Conservation (phyloP, 345 rosid genomes). For the Abelmoschus esculentus region DNA sequence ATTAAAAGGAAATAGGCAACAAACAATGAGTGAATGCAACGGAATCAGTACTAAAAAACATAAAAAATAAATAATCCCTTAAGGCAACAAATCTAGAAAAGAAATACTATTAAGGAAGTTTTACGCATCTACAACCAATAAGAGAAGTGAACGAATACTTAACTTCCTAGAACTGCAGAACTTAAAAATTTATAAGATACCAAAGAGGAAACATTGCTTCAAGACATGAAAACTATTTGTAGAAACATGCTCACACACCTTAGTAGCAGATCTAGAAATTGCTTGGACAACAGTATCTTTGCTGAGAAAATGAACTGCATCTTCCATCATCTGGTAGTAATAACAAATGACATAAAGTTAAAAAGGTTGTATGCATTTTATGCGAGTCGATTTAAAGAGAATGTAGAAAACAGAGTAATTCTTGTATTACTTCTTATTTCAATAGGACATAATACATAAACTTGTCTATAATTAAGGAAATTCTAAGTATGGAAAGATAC, state of each 20-base stretch:
- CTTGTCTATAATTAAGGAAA: no score
- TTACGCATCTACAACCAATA: not conserved
- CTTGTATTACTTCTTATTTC: no score
- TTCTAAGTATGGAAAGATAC: no score
- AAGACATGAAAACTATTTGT: not conserved
- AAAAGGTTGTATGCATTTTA: conserved; percentile 1
- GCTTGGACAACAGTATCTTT: conserved; percentile 97
- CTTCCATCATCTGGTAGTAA: conserved; percentile 87
- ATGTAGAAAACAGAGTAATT: no score
- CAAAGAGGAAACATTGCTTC: not conserved
- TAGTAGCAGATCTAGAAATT: conserved; percentile 92
- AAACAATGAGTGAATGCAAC: not conserved
- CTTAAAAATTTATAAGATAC: not conserved
- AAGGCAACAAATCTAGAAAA: not conserved
- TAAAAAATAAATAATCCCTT: not conserved
- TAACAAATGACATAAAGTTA: conserved; percentile 20
- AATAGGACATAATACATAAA: no score
- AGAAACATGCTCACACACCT: conserved; percentile 41
- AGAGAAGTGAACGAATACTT: not conserved
- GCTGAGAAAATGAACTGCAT: conserved; percentile 92
- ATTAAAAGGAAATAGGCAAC: not conserved
- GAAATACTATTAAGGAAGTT: not conserved
- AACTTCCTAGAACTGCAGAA: conserved; percentile 7
- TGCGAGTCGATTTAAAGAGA: not conserved
- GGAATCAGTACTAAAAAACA: not conserved